These are phyloP conservation scores for Talaromyces marneffei DNA, from an alignment of 2,329 filamentous ascomycete genomes.

Conservation along the genomic window DNA sequence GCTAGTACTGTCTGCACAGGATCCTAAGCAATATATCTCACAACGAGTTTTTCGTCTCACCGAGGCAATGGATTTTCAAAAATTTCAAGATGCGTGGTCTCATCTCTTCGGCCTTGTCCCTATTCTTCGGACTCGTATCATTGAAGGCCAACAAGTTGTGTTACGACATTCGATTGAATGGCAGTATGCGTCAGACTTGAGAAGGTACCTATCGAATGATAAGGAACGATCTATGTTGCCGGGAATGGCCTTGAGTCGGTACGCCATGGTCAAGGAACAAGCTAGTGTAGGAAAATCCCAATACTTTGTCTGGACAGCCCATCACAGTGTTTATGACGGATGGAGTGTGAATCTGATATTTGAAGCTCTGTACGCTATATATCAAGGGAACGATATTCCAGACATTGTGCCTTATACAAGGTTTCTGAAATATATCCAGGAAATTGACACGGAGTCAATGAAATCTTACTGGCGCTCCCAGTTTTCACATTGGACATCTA, in stretches of 20 bases:
- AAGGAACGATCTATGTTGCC: background rate
- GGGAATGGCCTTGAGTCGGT: slow-evolving; percentile 7
- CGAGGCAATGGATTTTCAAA: slow-evolving; percentile 21
- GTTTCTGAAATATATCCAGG: background rate
- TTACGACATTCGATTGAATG: slow-evolving; percentile 13
- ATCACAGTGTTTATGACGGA: background rate
- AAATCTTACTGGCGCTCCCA: background rate
- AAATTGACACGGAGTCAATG: background rate
- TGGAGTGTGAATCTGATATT: background rate
- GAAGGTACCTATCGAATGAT: slow-evolving; percentile 1
- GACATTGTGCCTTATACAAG: background rate
- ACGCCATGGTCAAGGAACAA: background rate
- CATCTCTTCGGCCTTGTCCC: slow-evolving; percentile 28
- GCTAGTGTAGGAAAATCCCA: too few relatives aligned
- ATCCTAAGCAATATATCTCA: slow-evolving; percentile 32
- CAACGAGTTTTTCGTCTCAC: slow-evolving; percentile 27
- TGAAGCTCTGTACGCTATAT: background rate
- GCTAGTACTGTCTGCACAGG: slow-evolving; percentile 30
- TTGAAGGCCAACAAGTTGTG: slow-evolving; percentile 15
- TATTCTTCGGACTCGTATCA: slow-evolving; percentile 40
- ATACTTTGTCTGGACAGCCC: background rate
- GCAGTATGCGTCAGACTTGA: slow-evolving; percentile 5
- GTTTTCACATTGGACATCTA: background rate
- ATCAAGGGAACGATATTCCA: background rate
- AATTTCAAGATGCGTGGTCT: slow-evolving; percentile 34